These are phyloP conservation scores for Samsoniella hepiali DNA, from an alignment of 2,329 filamentous ascomycete genomes.

Conservation along the genomic window DNA sequence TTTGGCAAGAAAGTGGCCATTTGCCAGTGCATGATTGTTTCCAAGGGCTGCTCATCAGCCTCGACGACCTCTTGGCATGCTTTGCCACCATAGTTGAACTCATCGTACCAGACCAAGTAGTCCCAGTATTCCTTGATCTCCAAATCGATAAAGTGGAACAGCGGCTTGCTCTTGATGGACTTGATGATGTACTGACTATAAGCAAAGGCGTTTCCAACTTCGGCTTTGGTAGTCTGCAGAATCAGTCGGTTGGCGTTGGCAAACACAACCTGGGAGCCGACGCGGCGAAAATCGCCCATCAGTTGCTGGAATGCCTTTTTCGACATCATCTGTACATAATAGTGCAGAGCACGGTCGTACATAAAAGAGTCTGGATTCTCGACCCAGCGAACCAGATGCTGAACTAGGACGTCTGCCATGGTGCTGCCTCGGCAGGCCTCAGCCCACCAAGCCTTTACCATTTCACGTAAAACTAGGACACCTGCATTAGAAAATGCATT, in stretches of 20 bases:
- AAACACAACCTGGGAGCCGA: conserved; percentile 94
- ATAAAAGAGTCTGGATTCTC: conserved; percentile 90
- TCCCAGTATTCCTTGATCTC: conserved; percentile 99
- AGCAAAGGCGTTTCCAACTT: conserved; percentile 93
- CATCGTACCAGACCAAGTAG: conserved; percentile 97
- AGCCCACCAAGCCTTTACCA: conserved; percentile 98
- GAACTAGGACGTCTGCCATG: conserved; percentile 97
- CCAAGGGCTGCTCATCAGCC: conserved; percentile 67
- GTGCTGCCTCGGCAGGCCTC: conserved; percentile 86
- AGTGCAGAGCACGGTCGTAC: conserved; percentile 89
- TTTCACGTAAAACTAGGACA: conserved; percentile 86
- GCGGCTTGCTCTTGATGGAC: conserved; percentile 89
- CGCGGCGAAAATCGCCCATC: conserved; percentile 92
- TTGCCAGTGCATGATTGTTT: conserved; percentile 98
- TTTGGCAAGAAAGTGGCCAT: conserved; percentile 82
- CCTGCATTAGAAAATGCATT: conserved; percentile 91
- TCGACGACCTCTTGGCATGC: conserved; percentile 81
- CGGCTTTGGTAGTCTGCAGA: conserved; percentile 91
- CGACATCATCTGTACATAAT: conserved; percentile 98
- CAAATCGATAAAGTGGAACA: conserved; percentile 96
- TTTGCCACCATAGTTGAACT: conserved; percentile 97
- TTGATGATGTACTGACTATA: conserved; percentile 98
- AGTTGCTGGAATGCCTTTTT: conserved; percentile 95
- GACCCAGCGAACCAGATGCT: conserved; percentile 96
- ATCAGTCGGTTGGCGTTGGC: conserved; percentile 85